Base-by-base conservation (phyloP, 176 grass and related monocot species). In the Puya raimondii region DNA sequence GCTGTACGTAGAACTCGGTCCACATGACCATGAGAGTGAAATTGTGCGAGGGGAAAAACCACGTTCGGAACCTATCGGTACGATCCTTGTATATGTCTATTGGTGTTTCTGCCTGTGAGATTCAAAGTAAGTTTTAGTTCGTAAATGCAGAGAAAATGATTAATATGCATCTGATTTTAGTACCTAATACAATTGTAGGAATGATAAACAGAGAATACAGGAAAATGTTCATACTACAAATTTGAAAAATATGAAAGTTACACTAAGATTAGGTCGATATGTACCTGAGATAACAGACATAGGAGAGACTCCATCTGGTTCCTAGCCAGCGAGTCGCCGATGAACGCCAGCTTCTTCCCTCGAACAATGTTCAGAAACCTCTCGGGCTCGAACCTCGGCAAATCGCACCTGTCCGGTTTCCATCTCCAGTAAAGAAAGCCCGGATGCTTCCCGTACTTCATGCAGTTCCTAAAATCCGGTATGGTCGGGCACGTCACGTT, bases 291-390 rank as follows among this genome's bases (percentile, higher is more conserved):
- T 9, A 92, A 9, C 42, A 92, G 82, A 57, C 90, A 92, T 10
- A 92, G 79, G 9, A 92, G 67, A 18, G 90, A 92, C 0, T 92
- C 82, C 13, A 88, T 76, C 61, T 86, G 85, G 74, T 92, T 88
- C 23, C 90, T 72, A 2, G 90, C 90, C 23, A 92, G 83, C 15
- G 90, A 88, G 74, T 92, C 90, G 56, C 90, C 90, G 67, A 92
- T 86, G 59, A 92, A 83, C 12, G 85, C 90, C 0, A 92, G 75
- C 47, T 61, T 76, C 74, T 84, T 92, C 64, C 86, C 90, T 12
- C 64, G 74, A 20, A 79, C 86, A 12, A 76, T 12, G 63, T 61
- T 59, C 0, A 88, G 77, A 73, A 88, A 92, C 17, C 67, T 59
- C 70, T 27, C 80, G 21, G 90, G 80, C 10, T 6, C 20, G n/a